phyloP scores from a whole-genome alignment of 805 yeast genomes.

The Candida qinlingensis region DNA sequence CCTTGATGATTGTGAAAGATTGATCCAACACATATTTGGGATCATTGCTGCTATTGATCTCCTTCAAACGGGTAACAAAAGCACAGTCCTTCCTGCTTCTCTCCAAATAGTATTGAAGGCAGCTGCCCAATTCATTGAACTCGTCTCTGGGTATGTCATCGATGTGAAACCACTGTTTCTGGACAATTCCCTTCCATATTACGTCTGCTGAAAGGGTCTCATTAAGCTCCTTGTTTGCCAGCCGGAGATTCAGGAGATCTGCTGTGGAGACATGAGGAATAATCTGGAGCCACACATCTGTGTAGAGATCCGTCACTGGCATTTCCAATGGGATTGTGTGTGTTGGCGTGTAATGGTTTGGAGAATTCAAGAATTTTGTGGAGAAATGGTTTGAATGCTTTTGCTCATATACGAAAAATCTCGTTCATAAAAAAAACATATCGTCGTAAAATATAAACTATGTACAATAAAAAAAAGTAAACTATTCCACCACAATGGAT shows the following conservation, averaged over 20 bases:
- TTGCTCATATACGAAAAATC: too few relatives aligned
- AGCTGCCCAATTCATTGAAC: neutral
- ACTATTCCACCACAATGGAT: constrained; percentile 5
- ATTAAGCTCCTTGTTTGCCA: constrained; percentile 2
- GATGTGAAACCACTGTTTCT: constrained; percentile 11
- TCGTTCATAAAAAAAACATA: neutral
- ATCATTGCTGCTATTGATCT: neutral
- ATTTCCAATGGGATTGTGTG: neutral
- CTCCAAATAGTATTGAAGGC: constrained; percentile 1
- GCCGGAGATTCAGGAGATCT: constrained; percentile 14
- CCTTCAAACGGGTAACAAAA: neutral
- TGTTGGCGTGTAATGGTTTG: too few relatives aligned
- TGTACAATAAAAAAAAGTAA: neutral
- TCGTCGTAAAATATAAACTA: neutral
- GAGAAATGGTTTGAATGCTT: too few relatives aligned
- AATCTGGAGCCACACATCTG: constrained; percentile 16
- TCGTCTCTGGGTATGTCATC: constrained; percentile 7
- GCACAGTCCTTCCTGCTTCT: constrained; percentile 8
- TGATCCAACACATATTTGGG: constrained; percentile 6
- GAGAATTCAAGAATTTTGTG: too few relatives aligned
- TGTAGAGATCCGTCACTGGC: constrained; percentile 13
- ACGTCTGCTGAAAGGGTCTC: constrained; percentile 8
- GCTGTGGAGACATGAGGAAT: neutral
- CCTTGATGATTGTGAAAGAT: constrained; percentile 6
- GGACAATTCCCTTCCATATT: constrained; percentile 13